These are phyloP conservation scores for Nicotiana sylvestris DNA, from an alignment of 257 asterid species.

Conservation along the genomic window DNA sequence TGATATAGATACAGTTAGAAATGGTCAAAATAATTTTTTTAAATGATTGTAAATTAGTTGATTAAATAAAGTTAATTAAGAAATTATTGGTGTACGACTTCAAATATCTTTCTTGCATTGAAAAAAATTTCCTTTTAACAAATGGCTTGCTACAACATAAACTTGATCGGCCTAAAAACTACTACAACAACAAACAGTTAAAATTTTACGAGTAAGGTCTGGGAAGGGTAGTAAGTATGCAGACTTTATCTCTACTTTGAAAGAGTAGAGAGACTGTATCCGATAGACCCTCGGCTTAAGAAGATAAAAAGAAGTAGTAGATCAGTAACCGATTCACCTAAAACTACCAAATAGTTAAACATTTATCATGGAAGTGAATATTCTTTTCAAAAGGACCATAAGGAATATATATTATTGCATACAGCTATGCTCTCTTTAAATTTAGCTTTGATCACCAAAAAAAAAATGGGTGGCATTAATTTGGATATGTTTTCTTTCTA, in stretches of 20 bases:
- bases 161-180: not conserved
- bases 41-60: not conserved
- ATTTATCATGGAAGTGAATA: not conserved
- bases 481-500: not conserved
- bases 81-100: not conserved
- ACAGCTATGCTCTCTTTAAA: not conserved
- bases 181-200: too few species aligned
- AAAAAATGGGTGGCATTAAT: not conserved
- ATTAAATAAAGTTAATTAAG: not conserved
- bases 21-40: not conserved
- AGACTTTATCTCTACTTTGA: too few species aligned
- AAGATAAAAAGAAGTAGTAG: too few species aligned
- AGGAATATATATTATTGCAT: slow-evolving; percentile 9
- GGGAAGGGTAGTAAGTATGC: too few species aligned
- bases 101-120: not conserved
- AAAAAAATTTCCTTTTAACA: not conserved
- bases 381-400: not conserved
- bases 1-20: not conserved
- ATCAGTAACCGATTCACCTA: too few species aligned
- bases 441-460: not conserved
- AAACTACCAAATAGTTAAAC: not conserved
- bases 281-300: too few species aligned
- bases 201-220: too few species aligned
- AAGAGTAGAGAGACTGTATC: too few species aligned
- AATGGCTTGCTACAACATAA: not conserved